Evolutionary conservation across 192 early-diverging fungal species (phyloP), one percentile per base, ranked within the genome.

Genomic region (Mortierella antarctica): DNA sequence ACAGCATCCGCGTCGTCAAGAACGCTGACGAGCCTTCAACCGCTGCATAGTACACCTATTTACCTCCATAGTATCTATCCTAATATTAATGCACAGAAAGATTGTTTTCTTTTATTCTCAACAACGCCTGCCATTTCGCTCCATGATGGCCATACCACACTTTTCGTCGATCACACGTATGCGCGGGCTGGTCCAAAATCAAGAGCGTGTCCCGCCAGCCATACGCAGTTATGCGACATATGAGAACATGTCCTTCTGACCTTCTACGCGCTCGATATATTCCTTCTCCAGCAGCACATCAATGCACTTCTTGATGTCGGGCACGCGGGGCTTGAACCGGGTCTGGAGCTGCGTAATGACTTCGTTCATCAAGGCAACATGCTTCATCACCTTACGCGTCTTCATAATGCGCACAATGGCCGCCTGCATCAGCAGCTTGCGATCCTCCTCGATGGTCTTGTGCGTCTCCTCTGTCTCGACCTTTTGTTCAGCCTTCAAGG

Each of bases 341-440:
- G 93, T 87, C 58, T 92, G 84, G 57, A 98, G 90, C 69, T 97
- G 95, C 12, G 88, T 83, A 58, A 98, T 95, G 6, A 96, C 94
- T 66, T 98, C 97, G 46, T 93, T 87, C 51, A 99, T 91, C 15
- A 99, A 89, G 46, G 89, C 85, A 9, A 91, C 86, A 78, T 98
- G 95, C 67, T 93, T 91, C 86, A 98, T 84, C 50, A 88, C 88
- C 84, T 98, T 97, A 45, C 97, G 93, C 2, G 97, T 95, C 88
- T 99, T 99, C 98, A 99, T 99, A 71, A 99, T 96, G 18, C 98
- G 95, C 49, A 99, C 98, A 87, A 99, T 97, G 1, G 98, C 97
- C 7, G 97, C 97, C 91, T 99, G 96, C 86, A 99, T 98, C 62
- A 96, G 82, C 64, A 91, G 83, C 85, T 94, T 95, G 50, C 98